Conservation (phyloP, 768 basidiomycete genomes). For the Jaapia argillacea region DNA sequence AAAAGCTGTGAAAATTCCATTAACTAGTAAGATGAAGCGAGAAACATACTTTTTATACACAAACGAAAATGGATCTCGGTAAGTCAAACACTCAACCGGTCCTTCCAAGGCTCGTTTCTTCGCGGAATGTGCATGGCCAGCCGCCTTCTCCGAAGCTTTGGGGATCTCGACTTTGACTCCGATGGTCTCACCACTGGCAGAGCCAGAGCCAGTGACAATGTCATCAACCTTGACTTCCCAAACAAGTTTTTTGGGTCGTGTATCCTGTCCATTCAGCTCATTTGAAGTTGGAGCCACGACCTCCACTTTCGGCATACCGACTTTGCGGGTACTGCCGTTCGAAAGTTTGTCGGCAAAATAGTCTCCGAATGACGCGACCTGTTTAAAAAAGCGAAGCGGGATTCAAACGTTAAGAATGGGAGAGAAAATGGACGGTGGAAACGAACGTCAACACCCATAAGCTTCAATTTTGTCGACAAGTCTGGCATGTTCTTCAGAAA, state of each 20-base stretch:
- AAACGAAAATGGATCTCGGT: conserved; percentile 61
- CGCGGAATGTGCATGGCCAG: conserved; percentile 11
- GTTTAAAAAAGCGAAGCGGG: too few species aligned
- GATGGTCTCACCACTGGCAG: not conserved
- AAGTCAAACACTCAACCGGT: conserved; percentile 50
- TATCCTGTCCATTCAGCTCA: too few species aligned
- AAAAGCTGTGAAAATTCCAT: not conserved
- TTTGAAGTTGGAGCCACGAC: not conserved
- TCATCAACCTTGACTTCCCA: conserved; percentile 12
- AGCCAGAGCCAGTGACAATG: not conserved
- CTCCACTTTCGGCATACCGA: not conserved
- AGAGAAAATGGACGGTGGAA: conserved; percentile 1
- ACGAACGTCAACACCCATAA: conserved; percentile 47
- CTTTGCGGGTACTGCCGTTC: too few species aligned
- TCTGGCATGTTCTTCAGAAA: conserved; percentile 46
- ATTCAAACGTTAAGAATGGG: not conserved
- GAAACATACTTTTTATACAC: conserved; percentile 53
- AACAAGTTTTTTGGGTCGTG: conserved; percentile 4
- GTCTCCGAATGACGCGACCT: conserved; percentile 65
- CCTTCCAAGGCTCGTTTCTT: conserved; percentile 21
- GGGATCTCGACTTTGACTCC: not conserved
- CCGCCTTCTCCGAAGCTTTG: conserved; percentile 1
- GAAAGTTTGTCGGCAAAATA: conserved; percentile 58
- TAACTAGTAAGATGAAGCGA: not conserved
- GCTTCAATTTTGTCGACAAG: conserved; percentile 60